Base-by-base conservation (phyloP, 768 basidiomycete genomes). In the Lentinula raphanica region DNA sequence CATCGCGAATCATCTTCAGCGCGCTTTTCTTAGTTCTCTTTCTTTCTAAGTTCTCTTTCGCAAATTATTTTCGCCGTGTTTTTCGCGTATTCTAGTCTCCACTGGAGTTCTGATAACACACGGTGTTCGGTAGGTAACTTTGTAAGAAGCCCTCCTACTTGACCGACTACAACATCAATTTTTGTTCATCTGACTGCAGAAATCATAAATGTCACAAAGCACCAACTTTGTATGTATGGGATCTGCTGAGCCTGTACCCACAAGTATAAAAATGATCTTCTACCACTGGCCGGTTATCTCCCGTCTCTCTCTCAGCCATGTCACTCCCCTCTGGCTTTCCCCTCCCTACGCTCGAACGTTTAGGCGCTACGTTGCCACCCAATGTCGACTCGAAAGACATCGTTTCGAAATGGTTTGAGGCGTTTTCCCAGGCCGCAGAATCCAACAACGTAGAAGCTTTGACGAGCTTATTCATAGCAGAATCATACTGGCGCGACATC, bases 401-500 rank as follows among this genome's bases (percentile, higher is more conserved):
- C 27, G 72, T 68, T n/a, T 32, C 57, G 44, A 63, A 68, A 11
- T 74, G 73, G 73, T 68, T 72, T 40, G 23, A 60, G 15, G 35
- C 53, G 1, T 71, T 74, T 48, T 12, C 61, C 6, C 31, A 51
- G 0, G 39, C 59, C 5, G 57, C 64, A 4, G 59, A 58, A 28
- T 42, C 54, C 4, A 59, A 46, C 28, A 40, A 69, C 57, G 59
- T 58, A 27, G 65, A 61, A 2, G 59, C 23, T 7, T 19, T 69
- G 4, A 23, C 58, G 27, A 40, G 45, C 5, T 60, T 72, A 19
- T 64, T 73, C 27, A 60, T 64, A 1, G 62, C 68, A 3, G 65
- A 68, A 49, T 70, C 67, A 0, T 72, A 74, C 58, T 84, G 83
- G 84, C 72, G 79, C n/a, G 84, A 85, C 63, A 70, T 78, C 29